Base-by-base conservation (phyloP, 257 asterid genomes). In the Orobanche coerulescens region DNA sequence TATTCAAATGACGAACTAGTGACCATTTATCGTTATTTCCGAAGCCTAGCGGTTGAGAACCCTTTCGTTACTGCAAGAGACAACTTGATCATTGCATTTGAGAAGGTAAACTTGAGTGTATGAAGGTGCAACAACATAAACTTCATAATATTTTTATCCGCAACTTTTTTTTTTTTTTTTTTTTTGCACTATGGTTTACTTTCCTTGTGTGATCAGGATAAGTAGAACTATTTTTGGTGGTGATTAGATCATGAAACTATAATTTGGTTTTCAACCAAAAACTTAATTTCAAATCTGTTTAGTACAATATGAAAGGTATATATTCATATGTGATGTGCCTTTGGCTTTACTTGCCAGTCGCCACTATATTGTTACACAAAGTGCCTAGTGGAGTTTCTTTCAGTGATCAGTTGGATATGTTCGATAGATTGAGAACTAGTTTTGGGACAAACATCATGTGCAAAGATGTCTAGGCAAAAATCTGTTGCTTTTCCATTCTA, bases 41-140 rank as follows among this genome's bases (percentile, higher is more conserved):
- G 96, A 37, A 88, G 95, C 67, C 78, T 88, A 19, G 82, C 95
- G 2, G 78, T 82, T 48, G 95, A 84, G 50, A 84, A 69, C 58
- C 94, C 95, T 12, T 85, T 86, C 55, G 33, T 78, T 34, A 85
- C 94, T 25, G 95, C 95, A 13, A 77, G 94, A 65, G 95, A 88
- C 52, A 88, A 88, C 79, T 78, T 86, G 78, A 79, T 86, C 25
- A 77, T 89, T 69, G 95, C 87, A 36, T 88, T 89, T 81, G 96
- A 86, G 86, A 86, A 86, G 95, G 95, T 86, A 72, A 69, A 55
- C 5, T 16, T 48, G 56, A 9, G 3, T 20, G 5, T 42, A 14
- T 4, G 11, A 6, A 54, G 47, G 12, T 40, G 36, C 36, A 30
- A n/a, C n/a, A n/a, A n/a, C n/a, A n/a, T 30, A 30, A 30, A 30